Conservation (phyloP, 2,329 filamentous ascomycete genomes). For the Microsporum ferrugineum region DNA sequence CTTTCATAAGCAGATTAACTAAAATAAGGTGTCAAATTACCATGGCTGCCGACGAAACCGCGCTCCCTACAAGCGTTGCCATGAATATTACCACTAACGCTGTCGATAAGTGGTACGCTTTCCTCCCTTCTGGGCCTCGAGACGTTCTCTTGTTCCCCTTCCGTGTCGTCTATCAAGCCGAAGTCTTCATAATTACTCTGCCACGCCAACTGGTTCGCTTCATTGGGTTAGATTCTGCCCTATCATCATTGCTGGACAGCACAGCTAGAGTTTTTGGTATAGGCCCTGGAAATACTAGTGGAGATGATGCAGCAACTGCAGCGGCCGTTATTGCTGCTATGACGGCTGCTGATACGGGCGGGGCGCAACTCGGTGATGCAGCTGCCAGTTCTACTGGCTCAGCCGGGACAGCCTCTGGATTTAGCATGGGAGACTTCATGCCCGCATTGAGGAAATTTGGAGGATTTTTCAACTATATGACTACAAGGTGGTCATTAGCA, state of each 20-base stretch:
- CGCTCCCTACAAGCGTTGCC: not conserved
- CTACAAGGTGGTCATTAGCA: slow-evolving; percentile 80
- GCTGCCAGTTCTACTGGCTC: slow-evolving; percentile 23
- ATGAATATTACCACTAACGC: not conserved
- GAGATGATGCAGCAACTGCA: slow-evolving; percentile 2
- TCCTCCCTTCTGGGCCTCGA: not conserved
- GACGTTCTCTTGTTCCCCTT: slow-evolving; percentile 12
- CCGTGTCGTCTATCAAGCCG: slow-evolving; percentile 14
- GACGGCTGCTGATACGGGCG: slow-evolving; percentile 28
- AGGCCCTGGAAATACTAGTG: slow-evolving; percentile 1
- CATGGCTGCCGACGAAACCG: not conserved
- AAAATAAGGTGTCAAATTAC: not conserved
- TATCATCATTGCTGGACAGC: slow-evolving; percentile 8
- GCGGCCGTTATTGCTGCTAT: slow-evolving; percentile 16
- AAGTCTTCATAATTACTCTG: slow-evolving; percentile 13
- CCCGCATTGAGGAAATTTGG: slow-evolving; percentile 57
- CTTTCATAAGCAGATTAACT: not conserved
- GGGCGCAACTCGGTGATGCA: slow-evolving; percentile 14
- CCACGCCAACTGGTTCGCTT: slow-evolving; percentile 10
- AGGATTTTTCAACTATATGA: slow-evolving; percentile 80
- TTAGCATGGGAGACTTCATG: slow-evolving; percentile 35
- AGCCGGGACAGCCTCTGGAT: slow-evolving; percentile 17
- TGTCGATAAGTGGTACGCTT: not conserved
- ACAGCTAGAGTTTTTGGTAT: slow-evolving; percentile 3
- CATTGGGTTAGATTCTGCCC: slow-evolving; percentile 10